These are phyloP conservation scores for Scheffersomyces stipitis DNA, from an alignment of 805 yeast genomes.

Conservation along the genomic window DNA sequence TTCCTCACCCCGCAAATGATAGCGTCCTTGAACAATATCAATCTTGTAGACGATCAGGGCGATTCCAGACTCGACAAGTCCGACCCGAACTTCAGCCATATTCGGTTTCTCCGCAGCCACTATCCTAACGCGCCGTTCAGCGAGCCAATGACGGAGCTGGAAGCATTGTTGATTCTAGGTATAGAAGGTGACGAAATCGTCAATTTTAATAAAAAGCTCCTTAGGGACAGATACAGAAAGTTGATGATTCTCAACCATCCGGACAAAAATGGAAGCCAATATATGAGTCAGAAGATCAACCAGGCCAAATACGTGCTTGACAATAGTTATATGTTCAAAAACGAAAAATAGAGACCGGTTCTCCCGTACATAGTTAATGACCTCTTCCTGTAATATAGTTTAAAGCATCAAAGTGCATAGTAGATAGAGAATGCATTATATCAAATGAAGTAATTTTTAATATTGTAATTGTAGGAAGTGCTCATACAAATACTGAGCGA, in stretches of 20 bases:
- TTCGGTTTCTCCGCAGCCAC: conserved; percentile 15
- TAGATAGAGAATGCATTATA: too few species aligned
- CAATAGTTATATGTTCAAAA: conserved; percentile 34
- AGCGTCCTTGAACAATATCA: conserved; percentile 33
- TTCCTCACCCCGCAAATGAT: conserved; percentile 34
- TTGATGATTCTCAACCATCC: conserved; percentile 45
- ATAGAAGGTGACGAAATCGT: conserved; percentile 40
- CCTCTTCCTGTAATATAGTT: too few species aligned
- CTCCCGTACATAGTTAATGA: too few species aligned
- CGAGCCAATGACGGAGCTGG: conserved; percentile 42
- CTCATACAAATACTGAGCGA: too few species aligned
- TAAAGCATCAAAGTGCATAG: too few species aligned
- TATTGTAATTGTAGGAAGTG: too few species aligned
- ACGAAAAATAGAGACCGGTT: too few species aligned
- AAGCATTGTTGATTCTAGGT: conserved; percentile 41
- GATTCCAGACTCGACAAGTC: conserved; percentile 4
- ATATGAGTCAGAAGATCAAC: conserved; percentile 41
- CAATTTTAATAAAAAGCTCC: conserved; percentile 19
- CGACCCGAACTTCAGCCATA: conserved; percentile 10
- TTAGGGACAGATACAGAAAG: conserved; percentile 36
- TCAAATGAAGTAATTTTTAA: too few species aligned
- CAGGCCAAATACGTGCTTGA: conserved; percentile 44
- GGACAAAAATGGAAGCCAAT: conserved; percentile 40
- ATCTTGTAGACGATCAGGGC: conserved; percentile 7
- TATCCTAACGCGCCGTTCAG: conserved; percentile 29